Conservation (phyloP, 164 flowering plant genomes). For the Cinnamomum chago region DNA sequence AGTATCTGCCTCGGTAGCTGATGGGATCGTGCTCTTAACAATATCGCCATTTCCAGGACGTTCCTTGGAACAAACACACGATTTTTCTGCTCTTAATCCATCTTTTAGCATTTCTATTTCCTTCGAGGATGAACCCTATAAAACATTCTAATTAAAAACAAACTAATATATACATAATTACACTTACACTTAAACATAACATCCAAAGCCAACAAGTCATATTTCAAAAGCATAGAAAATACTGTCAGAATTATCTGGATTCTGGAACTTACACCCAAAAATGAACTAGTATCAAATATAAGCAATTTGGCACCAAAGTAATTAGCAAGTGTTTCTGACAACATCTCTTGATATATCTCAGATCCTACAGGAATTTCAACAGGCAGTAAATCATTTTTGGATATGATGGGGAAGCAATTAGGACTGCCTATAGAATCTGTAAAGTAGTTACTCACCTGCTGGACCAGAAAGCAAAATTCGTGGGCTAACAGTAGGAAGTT, state of each 20-base stretch:
- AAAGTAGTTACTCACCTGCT: slow-evolving; percentile 38
- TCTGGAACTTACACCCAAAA: slow-evolving; percentile 66
- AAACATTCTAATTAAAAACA: not conserved
- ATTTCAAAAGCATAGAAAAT: not conserved
- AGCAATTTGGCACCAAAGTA: slow-evolving; percentile 81
- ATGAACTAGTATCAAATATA: slow-evolving; percentile 73
- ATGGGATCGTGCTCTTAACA: slow-evolving; percentile 29
- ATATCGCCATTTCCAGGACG: slow-evolving; percentile 32
- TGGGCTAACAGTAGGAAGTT: slow-evolving; percentile 74
- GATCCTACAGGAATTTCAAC: slow-evolving; percentile 46
- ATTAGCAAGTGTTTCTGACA: slow-evolving; percentile 79
- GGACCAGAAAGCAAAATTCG: slow-evolving; percentile 88
- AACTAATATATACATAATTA: too few relatives aligned
- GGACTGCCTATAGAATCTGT: not conserved
- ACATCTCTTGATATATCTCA: slow-evolving; percentile 91
- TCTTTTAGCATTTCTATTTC: slow-evolving; percentile 66
- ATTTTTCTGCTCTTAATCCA: slow-evolving; percentile 50
- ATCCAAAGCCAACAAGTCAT: not conserved
- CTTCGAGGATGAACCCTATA: slow-evolving; percentile 66
- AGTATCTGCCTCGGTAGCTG: slow-evolving; percentile 33
- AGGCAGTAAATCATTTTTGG: not conserved
- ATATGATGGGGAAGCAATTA: not conserved
- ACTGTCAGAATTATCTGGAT: not conserved
- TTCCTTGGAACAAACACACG: slow-evolving; percentile 37
- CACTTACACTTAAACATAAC: not conserved